Conservation (phyloP, 306 rosid species). For the Dalbergia oliveri region DNA sequence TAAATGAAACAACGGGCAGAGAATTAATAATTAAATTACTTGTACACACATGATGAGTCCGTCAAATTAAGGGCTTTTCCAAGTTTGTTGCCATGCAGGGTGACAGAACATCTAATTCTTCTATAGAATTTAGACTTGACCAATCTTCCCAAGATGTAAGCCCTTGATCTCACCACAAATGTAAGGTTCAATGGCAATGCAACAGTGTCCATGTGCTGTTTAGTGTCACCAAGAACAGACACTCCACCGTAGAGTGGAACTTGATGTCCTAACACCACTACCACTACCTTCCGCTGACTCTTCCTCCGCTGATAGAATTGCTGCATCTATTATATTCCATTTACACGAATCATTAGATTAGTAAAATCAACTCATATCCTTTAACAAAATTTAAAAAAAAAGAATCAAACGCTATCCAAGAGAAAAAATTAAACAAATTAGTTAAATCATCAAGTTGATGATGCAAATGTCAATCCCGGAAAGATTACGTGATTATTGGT, state of each 20-base stretch:
- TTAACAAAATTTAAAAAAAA: too few relatives aligned
- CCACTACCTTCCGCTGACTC: slow-evolving; percentile 56
- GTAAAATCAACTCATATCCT: background rate
- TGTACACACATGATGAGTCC: slow-evolving; percentile 69
- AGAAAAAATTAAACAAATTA: too few relatives aligned
- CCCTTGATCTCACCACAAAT: slow-evolving; percentile 80
- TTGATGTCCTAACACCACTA: slow-evolving; percentile 70
- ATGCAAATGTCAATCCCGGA: too few relatives aligned
- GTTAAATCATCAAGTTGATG: too few relatives aligned
- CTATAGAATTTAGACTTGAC: slow-evolving; percentile 81
- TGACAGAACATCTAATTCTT: slow-evolving; percentile 71
- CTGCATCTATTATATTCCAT: slow-evolving; percentile 55
- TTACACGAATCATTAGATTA: background rate
- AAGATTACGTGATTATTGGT: too few relatives aligned
- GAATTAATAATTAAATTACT: slow-evolving; percentile 37
- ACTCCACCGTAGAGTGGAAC: slow-evolving; percentile 87
- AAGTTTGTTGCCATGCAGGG: slow-evolving; percentile 66
- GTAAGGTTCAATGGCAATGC: slow-evolving; percentile 79
- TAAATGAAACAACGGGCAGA: too few relatives aligned
- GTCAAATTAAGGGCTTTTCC: slow-evolving; percentile 71
- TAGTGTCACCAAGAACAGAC: slow-evolving; percentile 49
- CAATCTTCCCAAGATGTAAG: slow-evolving; percentile 77
- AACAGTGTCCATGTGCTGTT: slow-evolving; percentile 46
- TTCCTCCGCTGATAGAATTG: slow-evolving; percentile 71
- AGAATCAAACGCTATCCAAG: too few relatives aligned